Conservation (phyloP, 441 rosid genomes). For the Gossypium gossypioides region DNA sequence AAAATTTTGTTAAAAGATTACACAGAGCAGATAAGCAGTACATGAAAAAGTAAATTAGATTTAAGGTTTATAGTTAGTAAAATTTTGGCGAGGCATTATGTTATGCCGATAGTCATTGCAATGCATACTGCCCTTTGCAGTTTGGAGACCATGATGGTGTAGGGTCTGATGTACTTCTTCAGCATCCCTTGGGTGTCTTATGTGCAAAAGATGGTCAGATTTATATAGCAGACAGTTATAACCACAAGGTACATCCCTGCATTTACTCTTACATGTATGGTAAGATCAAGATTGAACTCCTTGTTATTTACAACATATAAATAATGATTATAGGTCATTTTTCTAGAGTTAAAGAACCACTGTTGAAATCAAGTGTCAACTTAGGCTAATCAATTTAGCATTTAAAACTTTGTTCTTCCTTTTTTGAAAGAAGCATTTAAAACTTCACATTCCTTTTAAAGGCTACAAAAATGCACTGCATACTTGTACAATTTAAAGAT, state of each 20-base stretch:
- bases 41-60: not conserved
- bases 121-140: slow-evolving; percentile 29
- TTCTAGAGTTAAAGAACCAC: not conserved
- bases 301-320: not conserved
- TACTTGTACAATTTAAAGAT: not conserved
- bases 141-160: slow-evolving; percentile 88
- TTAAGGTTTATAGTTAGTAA: not conserved
- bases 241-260: slow-evolving; percentile 63
- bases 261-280: not conserved
- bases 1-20: slow-evolving; percentile 5
- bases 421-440: too few relatives aligned
- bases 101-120: not conserved
- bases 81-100: not conserved
- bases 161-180: slow-evolving; percentile 85
- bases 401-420: not conserved
- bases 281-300: not conserved
- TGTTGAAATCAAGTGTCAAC: not conserved
- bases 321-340: not conserved
- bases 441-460: not conserved
- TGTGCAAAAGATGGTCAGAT: slow-evolving; percentile 68
- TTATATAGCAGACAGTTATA: slow-evolving; percentile 86
- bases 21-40: not conserved
- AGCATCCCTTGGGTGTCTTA: slow-evolving; percentile 85
- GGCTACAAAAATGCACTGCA: not conserved
- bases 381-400: not conserved